These are phyloP conservation scores for Trichoderma sp. DNA, from an alignment of 2,329 filamentous ascomycete genomes.

Conservation along the genomic window DNA sequence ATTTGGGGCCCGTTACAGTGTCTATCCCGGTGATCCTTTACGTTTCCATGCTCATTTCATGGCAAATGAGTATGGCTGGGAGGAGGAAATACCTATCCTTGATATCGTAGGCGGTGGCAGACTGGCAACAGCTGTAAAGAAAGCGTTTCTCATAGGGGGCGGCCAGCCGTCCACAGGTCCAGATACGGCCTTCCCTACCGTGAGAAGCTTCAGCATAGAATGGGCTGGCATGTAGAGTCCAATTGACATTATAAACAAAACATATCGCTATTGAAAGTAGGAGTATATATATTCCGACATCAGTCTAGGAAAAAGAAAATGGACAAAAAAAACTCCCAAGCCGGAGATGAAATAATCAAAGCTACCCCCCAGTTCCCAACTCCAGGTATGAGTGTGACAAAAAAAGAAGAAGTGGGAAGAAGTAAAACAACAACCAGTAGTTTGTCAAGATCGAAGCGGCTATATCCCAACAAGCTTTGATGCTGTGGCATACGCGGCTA, in stretches of 20 bases:
- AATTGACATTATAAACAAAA: background rate
- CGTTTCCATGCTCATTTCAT: constrained; percentile 96
- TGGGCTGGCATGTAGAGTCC: constrained; percentile 85
- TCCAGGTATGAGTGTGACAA: background rate
- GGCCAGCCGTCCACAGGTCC: constrained; percentile 40
- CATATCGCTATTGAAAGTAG: constrained; percentile 7
- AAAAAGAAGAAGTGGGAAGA: background rate
- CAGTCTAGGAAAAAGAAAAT: constrained; percentile 8
- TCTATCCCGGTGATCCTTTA: constrained; percentile 92
- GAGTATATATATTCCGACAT: constrained; percentile 1
- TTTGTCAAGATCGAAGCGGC: background rate
- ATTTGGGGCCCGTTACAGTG: constrained; percentile 91
- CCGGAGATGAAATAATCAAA: background rate
- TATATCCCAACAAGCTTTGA: background rate
- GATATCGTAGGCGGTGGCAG: constrained; percentile 84
- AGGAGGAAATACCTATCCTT: constrained; percentile 79
- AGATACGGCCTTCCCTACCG: constrained; percentile 28
- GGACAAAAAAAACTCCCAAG: background rate
- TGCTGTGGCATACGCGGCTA: background rate
- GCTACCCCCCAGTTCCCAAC: background rate
- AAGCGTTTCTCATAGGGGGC: constrained; percentile 85
- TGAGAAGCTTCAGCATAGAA: constrained; percentile 81
- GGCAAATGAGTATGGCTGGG: constrained; percentile 80
- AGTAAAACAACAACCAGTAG: background rate
- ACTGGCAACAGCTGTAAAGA: constrained; percentile 92